Conservation (phyloP, 495 filamentous ascomycete genomes). For the Margaritispora aquatica region DNA sequence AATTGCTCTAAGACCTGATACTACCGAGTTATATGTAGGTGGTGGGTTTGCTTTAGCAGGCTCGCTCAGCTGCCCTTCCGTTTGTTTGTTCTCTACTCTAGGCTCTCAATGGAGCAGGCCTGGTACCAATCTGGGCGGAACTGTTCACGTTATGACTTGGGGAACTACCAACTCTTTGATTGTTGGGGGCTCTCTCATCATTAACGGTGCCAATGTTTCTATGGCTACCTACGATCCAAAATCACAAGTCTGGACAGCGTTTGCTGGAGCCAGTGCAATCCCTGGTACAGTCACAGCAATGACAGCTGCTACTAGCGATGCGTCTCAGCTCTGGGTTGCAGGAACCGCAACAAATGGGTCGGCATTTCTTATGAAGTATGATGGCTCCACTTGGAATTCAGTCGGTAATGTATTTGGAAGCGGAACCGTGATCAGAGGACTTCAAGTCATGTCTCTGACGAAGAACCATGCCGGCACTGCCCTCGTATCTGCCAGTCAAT, state of each 20-base stretch:
- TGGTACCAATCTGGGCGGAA: constrained; percentile 61
- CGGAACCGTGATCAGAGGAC: constrained; percentile 63
- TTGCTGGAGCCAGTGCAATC: constrained; percentile 57
- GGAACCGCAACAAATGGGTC: constrained; percentile 62
- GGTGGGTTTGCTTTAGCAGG: constrained; percentile 78
- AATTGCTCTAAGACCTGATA: constrained; percentile 65
- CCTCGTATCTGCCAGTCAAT: constrained; percentile 57
- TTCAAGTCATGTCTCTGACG: constrained; percentile 72
- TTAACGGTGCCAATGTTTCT: constrained; percentile 51
- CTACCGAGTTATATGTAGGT: constrained; percentile 74
- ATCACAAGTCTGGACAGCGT: constrained; percentile 54
- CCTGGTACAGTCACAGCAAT: constrained; percentile 76
- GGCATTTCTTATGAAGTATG: constrained; percentile 72
- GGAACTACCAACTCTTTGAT: constrained; percentile 59
- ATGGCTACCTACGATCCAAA: constrained; percentile 70
- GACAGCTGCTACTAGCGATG: constrained; percentile 59
- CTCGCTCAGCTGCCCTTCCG: constrained; percentile 68
- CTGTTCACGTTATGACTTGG: constrained; percentile 69
- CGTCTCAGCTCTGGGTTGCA: constrained; percentile 70
- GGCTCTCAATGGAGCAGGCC: constrained; percentile 71
- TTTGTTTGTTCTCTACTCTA: constrained; percentile 70
- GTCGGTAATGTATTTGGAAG: constrained; percentile 51
- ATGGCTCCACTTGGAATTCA: constrained; percentile 45
- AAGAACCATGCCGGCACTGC: constrained; percentile 57
- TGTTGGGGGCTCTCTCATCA: constrained; percentile 67